Evolutionary conservation across 352 stramenopile species (phyloP), one percentile per base, ranked within the genome.

Genomic region (Phytopythium aichiense): DNA sequence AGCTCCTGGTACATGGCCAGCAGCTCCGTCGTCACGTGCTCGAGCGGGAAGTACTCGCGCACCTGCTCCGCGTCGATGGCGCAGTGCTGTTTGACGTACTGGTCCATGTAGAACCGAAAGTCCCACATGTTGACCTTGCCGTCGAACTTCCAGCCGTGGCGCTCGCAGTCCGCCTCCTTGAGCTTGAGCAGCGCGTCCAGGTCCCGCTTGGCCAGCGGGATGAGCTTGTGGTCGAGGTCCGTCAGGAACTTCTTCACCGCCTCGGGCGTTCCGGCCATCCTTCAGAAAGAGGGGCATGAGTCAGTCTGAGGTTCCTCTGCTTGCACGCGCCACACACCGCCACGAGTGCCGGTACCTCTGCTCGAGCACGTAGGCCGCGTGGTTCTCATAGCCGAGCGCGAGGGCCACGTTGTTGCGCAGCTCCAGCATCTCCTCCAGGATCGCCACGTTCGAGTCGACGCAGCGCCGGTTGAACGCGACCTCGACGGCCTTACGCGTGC

Each of bases 91-190:
- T 96, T 96, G 40, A 94, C 72, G 68, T 87, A 88, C 55, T 88
- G 73, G 65, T 95, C 87, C 71, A 88, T 89, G 76, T 97, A 97
- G 73, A 93, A 97, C 22, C 75, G 76, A 54, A 91, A 92, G 73
- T 97, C 90, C 84, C 87, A 96, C 69, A 94, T 92, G 72, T 96
- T 92, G 68, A 97, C 73, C 64, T 92, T 89, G 51, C 84, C 87
- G 63, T 94, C 86, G 60, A 90, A 91, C 56, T 85, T 76, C 72
- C 72, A 75, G 2, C 56, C 71, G 31, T 86, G 75, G 22, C 59
- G 59, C 50, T 87, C 71, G 58, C 74, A 85, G 60, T 91, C 79
- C 7, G 69, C 63, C 69, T 88, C 68, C 66, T 92, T 92, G 22
- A 92, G 73, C 74, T 85, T 84, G 53, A 89, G 61, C 37, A 95